Base-by-base conservation (phyloP, 2,329 filamentous ascomycete species). In the Drechslerella dactyloides region DNA sequence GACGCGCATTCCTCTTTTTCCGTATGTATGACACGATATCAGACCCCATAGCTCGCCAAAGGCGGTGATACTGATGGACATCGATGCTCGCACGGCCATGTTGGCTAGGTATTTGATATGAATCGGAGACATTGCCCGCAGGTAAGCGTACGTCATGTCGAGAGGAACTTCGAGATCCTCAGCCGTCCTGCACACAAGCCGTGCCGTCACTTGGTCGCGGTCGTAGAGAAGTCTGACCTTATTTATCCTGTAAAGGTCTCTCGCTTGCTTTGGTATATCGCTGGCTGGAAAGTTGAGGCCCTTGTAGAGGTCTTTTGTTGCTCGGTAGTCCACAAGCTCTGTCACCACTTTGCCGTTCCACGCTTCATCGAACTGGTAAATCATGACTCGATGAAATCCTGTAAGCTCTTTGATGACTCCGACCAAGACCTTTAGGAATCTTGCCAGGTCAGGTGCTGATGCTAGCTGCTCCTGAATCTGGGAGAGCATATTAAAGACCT, bases 51-150 rank as follows among this genome's bases (percentile, higher is more conserved):
- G 81, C 75, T 96, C 89, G 75, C 85, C 84, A 76, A 96, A 94
- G 0, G 90, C 90, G 74, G 91, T 94, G 77, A 96, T 90, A 0
- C 91, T 96, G 72, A 96, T 92, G 0, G 91, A 96, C 91, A 96
- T 96, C 74, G 91, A 96, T 0, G 91, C 91, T n/a, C 91, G 87
- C 0, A 96, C 91, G 6, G 88, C 89, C 92, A 96, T 96, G 77
- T 96, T 92, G 4, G 82, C 84, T 1, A 96, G 82, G 76, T 96
- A 96, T 77, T 96, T 96, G 61, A 96, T 79, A 77, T 94, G 91
- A 46, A 96, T 93, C 0, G 92, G 91, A 0, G 91, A 96, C 86
- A 96, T 96, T 73, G 93, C 91, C 60, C 92, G 86, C 11, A 75
- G 84, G 77, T 96, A 94, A 0, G 89, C 85, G 76, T 94, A 89